Conservation (phyloP, 2,329 filamentous ascomycete genomes). For the Penicillium sp. region DNA sequence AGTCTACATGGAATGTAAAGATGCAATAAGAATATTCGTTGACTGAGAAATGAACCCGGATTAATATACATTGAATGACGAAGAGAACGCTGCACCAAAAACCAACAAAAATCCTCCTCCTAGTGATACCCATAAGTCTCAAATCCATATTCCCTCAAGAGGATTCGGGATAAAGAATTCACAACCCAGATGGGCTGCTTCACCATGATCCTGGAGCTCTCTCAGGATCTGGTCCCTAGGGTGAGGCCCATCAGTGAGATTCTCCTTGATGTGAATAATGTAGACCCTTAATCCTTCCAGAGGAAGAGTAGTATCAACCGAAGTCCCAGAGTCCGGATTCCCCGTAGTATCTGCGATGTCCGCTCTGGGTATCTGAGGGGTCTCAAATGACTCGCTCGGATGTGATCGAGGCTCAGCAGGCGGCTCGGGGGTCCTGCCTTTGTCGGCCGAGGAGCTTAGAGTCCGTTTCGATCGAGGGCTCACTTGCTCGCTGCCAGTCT, state of each 20-base stretch:
- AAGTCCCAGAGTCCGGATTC: conserved; percentile 15
- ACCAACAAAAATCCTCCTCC: background rate
- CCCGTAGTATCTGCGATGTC: background rate
- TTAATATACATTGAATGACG: background rate
- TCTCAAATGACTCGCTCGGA: background rate
- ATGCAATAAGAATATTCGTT: background rate
- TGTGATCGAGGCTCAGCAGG: background rate
- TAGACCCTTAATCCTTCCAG: conserved; percentile 75
- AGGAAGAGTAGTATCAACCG: conserved; percentile 38
- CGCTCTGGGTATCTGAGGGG: background rate
- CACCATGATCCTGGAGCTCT: conserved; percentile 66
- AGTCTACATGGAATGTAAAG: background rate
- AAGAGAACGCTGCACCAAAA: background rate
- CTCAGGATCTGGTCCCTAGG: conserved; percentile 65
- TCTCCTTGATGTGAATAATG: conserved; percentile 93
- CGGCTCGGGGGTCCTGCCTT: background rate
- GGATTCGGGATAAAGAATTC: conserved; percentile 70
- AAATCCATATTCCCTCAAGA: conserved; percentile 57
- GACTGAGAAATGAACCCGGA: background rate
- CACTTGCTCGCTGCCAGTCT: conserved; percentile 18
- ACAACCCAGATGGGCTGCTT: conserved; percentile 67
- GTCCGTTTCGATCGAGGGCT: conserved; percentile 26
- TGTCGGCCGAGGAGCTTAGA: conserved; percentile 9
- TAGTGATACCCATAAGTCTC: background rate
- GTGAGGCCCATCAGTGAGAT: conserved; percentile 65